phyloP scores from a whole-genome alignment of 768 basidiomycete species.

The Serendipita sp. region DNA sequence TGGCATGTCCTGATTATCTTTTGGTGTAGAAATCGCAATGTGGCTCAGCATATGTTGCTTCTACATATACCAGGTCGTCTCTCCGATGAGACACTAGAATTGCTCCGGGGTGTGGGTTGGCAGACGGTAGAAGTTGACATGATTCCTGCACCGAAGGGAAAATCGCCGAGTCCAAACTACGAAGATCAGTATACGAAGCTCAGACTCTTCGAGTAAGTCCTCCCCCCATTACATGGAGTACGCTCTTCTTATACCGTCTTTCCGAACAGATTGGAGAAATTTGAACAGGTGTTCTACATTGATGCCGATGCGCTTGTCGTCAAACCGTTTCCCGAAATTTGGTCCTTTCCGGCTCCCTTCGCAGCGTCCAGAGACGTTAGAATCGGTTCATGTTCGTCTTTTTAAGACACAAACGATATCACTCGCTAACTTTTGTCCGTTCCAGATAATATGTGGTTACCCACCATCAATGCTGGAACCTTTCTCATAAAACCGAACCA shows the following conservation, averaged over 20 bases:
- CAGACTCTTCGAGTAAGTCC: slow-evolving; percentile 6
- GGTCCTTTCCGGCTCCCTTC: slow-evolving; percentile 7
- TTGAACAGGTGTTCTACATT: slow-evolving; percentile 6
- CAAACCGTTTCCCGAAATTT: slow-evolving; percentile 8
- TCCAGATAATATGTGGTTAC: slow-evolving; percentile 5
- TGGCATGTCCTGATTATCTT: not conserved
- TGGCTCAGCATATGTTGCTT: slow-evolving; percentile 7
- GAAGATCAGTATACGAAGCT: slow-evolving; percentile 9
- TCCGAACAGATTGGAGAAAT: not conserved
- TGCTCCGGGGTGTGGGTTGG: slow-evolving; percentile 4
- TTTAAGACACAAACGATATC: not conserved
- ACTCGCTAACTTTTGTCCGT: not conserved
- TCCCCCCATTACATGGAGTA: not conserved
- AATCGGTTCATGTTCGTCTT: not conserved
- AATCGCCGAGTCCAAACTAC: slow-evolving; percentile 5
- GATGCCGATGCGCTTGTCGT: slow-evolving; percentile 8
- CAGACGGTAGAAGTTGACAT: not conserved
- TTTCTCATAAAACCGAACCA: slow-evolving; percentile 7
- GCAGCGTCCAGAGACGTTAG: slow-evolving; percentile 8
- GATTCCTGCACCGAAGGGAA: not conserved
- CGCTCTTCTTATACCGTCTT: not conserved
- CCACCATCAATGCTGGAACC: slow-evolving; percentile 6
- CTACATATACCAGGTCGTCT: slow-evolving; percentile 5
- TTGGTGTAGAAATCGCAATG: not conserved
- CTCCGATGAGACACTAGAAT: not conserved